Base-by-base conservation (phyloP, 441 rosid species). In the Jatropha multifida region DNA sequence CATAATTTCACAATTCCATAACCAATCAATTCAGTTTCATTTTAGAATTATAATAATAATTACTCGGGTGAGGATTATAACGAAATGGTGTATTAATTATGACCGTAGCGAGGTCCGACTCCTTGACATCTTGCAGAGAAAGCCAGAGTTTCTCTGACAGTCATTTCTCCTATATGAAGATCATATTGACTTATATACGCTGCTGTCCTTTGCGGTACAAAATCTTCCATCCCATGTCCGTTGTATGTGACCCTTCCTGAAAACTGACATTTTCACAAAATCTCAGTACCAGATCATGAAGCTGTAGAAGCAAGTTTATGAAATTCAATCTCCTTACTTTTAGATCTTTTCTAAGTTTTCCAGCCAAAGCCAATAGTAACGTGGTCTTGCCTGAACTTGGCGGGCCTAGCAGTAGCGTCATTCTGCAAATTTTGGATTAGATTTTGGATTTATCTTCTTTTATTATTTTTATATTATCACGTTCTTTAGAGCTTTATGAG, bases 81-180 rank as follows among this genome's bases (percentile, higher is more conserved):
- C 11, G 12, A n/a, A 67, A 42, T 10, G 58, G 32, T 15, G 27
- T 51, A 51, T 14, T 14, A 14, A 15, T 51, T 13, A 37, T 49
- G 18, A 88, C 94, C 92, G 27, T 82, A 79, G 26, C 89, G 86
- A 7, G 88, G 77, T 20, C 94, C 92, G 7, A 87, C 87, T 41
- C 94, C 94, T 74, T 90, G 94, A 71, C 94, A 90, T 81, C 90
- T 80, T 20, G 90, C 90, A 9, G 94, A 86, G 79, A 90, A 90
- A 58, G 88, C 87, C 48, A 88, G 74, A 3, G 94, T 90, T 79
- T 90, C 94, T 77, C 92, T 85, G 3, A 90, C 94, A 26, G 94
- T 90, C 94, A 90, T 81, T 79, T 90, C 94, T 66, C 88, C 89
- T 15, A 90, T 84, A 15, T 90, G 94, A 20, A 90, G 86, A 85